A percentile compares a stretch with the other conserved stretches of the same genome.
These are phyloP conservation scores for Chalciporus pseudorubinellus DNA, from an alignment of 768 basidiomycete species.

Conservation along the genomic window DNA sequence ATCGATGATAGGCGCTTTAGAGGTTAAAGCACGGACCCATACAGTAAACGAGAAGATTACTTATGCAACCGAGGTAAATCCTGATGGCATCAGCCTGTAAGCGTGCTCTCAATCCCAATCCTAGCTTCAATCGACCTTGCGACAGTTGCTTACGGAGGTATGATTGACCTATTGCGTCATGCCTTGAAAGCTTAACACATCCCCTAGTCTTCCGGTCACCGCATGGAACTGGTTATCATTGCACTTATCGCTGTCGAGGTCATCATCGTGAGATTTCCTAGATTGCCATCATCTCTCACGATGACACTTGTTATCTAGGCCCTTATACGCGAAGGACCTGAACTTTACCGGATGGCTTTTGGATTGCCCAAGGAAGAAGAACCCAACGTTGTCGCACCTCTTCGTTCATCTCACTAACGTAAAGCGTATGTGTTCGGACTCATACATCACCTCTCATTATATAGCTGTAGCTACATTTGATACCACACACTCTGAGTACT, in stretches of 20 bases:
- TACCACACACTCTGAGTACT: background rate
- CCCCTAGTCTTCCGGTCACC: conserved; percentile 82
- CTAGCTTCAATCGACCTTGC: conserved; percentile 81
- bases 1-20: conserved; percentile 79
- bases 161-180: background rate
- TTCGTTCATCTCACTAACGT: background rate
- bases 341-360: conserved; percentile 58
- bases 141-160: conserved; percentile 85
- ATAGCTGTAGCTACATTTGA: conserved; percentile 3
- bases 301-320: conserved; percentile 42
- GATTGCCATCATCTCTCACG: background rate
- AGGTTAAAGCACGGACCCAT: conserved; percentile 77
- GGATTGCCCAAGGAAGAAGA: conserved; percentile 18
- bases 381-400: background rate
- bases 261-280: conserved; percentile 62
- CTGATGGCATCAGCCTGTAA: background rate
- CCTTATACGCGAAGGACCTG: conserved; percentile 75
- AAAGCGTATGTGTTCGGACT: conserved; percentile 4
- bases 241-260: conserved; percentile 92
- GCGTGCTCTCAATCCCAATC: conserved; percentile 4
- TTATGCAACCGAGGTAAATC: conserved; percentile 74
- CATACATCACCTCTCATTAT: conserved; percentile 2
- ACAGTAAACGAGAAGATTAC: conserved; percentile 91
- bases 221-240: conserved; percentile 96
- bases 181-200: background rate